A percentile compares a stretch with the other conserved stretches of the same genome.
These are phyloP conservation scores for Sclerospora graminicola DNA, from an alignment of 352 stramenopile species.

Conservation along the genomic window DNA sequence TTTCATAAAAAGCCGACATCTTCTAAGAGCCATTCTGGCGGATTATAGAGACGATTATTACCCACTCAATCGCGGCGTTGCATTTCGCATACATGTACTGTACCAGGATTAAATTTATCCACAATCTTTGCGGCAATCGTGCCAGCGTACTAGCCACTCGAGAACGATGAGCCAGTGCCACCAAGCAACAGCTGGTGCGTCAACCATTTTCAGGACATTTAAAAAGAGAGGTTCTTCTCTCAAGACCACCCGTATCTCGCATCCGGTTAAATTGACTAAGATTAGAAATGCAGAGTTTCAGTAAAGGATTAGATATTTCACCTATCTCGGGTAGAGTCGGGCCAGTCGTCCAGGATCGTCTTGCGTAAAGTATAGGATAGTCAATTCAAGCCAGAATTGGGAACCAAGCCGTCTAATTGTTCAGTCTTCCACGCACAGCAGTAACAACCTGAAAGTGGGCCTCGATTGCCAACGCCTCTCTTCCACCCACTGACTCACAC, in stretches of 20 bases:
- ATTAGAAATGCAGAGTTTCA: background rate
- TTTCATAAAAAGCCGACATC: too few species aligned
- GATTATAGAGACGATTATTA: too few species aligned
- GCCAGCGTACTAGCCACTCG: background rate
- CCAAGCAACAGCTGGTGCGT: constrained; percentile 13
- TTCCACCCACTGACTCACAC: constrained; percentile 1
- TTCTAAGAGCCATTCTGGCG: too few species aligned
- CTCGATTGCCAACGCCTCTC: background rate
- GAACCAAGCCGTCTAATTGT: constrained; percentile 14
- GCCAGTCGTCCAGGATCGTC: constrained; percentile 1
- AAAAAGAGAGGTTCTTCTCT: background rate
- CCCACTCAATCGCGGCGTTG: too few species aligned
- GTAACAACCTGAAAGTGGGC: constrained; percentile 4
- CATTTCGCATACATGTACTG: constrained; percentile 19
- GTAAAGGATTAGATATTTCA: constrained; percentile 13
- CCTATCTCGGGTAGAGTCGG: constrained; percentile 5
- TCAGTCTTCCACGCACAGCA: constrained; percentile 23
- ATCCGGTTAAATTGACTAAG: background rate
- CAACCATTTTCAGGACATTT: background rate
- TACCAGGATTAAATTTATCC: constrained; percentile 11
- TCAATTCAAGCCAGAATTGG: constrained; percentile 2
- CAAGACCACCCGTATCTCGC: background rate
- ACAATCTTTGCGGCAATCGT: constrained; percentile 8
- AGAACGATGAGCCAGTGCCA: constrained; percentile 3
- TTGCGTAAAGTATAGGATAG: constrained; percentile 13